Evolutionary conservation across 2,329 filamentous ascomycete genomes (phyloP).

Genomic region (Aspergillus versicolor): DNA sequence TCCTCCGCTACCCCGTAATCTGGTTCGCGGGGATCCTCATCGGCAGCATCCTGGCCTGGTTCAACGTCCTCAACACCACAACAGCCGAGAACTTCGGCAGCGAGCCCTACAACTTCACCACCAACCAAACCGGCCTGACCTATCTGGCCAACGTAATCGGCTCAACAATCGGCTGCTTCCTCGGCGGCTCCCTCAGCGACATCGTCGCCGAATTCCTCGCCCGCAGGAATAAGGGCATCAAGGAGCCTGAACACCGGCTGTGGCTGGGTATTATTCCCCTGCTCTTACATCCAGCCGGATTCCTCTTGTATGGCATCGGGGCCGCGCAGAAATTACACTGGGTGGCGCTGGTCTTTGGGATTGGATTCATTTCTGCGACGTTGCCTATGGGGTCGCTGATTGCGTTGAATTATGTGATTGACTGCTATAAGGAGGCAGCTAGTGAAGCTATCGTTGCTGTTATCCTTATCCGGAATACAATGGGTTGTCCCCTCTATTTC

Average conservation of each 20-base stretch:
- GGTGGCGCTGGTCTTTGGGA: background rate
- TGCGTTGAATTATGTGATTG: constrained; percentile 28
- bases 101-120: constrained; percentile 3
- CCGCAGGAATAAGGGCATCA: background rate
- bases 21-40: constrained; percentile 1
- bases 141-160: background rate
- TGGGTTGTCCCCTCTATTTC: constrained; percentile 17
- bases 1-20: background rate
- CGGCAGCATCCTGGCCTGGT: constrained; percentile 1
- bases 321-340: background rate
- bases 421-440: constrained; percentile 28
- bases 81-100: background rate
- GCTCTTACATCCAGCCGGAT: constrained; percentile 3
- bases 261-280: background rate
- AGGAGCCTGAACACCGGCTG: background rate
- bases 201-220: background rate
- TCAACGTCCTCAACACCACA: background rate
- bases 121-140: background rate
- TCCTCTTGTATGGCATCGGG: constrained; percentile 2
- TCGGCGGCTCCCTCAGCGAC: background rate
- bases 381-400: constrained; percentile 8
- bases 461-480: constrained; percentile 40
- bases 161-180: constrained; percentile 1
- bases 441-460: constrained; percentile 33
- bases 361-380: background rate